A percentile compares a stretch with the other conserved stretches of the same genome.
Evolutionary conservation across 768 basidiomycete genomes (phyloP).

Genomic region (Myochromella boudieri): DNA sequence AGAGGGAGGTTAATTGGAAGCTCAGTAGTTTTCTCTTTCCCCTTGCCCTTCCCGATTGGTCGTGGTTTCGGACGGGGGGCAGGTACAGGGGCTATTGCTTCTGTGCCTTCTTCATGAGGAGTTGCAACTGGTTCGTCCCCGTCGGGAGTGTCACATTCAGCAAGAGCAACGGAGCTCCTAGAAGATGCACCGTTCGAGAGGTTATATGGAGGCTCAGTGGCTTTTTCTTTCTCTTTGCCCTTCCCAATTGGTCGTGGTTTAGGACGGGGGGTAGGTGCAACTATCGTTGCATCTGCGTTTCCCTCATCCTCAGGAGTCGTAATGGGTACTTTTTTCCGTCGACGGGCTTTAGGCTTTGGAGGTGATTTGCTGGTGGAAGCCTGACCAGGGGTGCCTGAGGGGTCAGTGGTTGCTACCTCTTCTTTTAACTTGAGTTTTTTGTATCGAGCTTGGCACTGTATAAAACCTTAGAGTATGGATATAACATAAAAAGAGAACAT

Average conservation of each 20-base stretch:
- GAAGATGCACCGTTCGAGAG: no score
- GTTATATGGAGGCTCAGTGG: constrained; percentile 3
- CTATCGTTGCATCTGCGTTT: not conserved
- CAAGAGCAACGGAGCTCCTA: no score
- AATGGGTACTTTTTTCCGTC: constrained; percentile 1
- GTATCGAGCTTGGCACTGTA: constrained; percentile 52
- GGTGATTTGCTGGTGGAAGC: not conserved
- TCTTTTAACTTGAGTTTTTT: constrained; percentile 32
- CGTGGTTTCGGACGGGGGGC: constrained; percentile 16
- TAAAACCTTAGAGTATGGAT: not conserved
- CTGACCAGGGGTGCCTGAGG: constrained; percentile 4
- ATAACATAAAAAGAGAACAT: not conserved
- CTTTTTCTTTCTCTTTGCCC: constrained; percentile 22
- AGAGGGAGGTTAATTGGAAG: not conserved
- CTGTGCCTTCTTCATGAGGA: constrained; percentile 6
- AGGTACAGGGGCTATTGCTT: not conserved
- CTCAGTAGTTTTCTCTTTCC: constrained; percentile 20
- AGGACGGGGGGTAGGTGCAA: constrained; percentile 6
- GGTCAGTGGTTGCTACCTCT: constrained; percentile 5
- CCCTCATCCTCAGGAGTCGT: constrained; percentile 3
- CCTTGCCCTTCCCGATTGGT: constrained; percentile 19
- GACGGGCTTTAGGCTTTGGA: constrained; percentile 6
- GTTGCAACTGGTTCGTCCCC: not conserved
- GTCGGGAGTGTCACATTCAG: not conserved
- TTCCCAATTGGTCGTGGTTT: constrained; percentile 20